Evolutionary conservation across 2,329 filamentous ascomycete genomes (phyloP).

Genomic region (Aspergillus nomiae): DNA sequence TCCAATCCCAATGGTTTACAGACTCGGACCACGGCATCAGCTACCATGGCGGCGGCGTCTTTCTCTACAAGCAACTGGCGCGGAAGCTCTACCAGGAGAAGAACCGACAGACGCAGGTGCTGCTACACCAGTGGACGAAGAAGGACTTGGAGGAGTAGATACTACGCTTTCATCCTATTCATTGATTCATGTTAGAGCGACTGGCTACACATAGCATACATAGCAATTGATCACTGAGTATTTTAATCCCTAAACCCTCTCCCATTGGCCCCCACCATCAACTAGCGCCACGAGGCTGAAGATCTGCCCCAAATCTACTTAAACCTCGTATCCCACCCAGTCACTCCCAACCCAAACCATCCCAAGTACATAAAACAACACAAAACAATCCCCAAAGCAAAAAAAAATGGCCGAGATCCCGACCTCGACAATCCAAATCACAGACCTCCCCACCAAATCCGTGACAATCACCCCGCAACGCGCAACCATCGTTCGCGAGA

Average conservation of each 20-base stretch:
- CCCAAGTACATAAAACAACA: not conserved
- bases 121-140: slow-evolving; percentile 49
- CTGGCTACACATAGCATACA: too few species aligned
- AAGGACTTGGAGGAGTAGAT: not conserved
- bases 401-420: slow-evolving; percentile 20
- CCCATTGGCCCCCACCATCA: too few species aligned
- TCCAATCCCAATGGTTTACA: slow-evolving; percentile 66
- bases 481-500: slow-evolving; percentile 63
- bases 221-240: too few species aligned
- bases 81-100: slow-evolving; percentile 65
- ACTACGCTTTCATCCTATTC: too few species aligned
- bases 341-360: too few species aligned
- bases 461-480: slow-evolving; percentile 65
- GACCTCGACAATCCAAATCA: slow-evolving; percentile 48
- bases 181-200: too few species aligned
- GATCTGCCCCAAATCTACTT: too few species aligned
- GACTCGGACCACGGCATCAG: slow-evolving; percentile 65
- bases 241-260: too few species aligned
- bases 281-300: too few species aligned
- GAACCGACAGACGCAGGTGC: slow-evolving; percentile 44
- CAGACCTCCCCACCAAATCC: slow-evolving; percentile 60
- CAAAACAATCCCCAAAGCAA: not conserved
- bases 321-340: too few species aligned
- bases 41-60: slow-evolving; percentile 59
- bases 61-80: slow-evolving; percentile 65